phyloP scores from a whole-genome alignment of 2,329 filamentous ascomycete genomes.

The Colletotrichum gloeosporioides region DNA sequence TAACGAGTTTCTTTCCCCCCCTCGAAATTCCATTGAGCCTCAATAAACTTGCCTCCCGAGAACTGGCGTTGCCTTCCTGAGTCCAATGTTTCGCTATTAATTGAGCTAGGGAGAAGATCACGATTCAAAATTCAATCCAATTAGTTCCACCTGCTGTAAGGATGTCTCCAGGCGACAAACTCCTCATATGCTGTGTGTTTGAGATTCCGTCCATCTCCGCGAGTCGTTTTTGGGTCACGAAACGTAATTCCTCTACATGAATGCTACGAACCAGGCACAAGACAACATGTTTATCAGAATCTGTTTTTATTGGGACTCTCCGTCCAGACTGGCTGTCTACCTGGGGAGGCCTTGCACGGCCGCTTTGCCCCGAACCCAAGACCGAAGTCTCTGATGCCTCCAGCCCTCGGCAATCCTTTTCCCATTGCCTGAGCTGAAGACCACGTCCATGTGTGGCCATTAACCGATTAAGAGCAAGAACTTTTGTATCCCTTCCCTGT shows the following conservation, averaged over 20 bases:
- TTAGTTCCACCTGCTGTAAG: not conserved
- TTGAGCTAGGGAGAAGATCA: not conserved
- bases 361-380: constrained; percentile 35
- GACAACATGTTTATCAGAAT: constrained; percentile 23
- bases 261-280: not conserved
- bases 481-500: constrained; percentile 30
- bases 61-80: not conserved
- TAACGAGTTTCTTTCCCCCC: not conserved
- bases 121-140: not conserved
- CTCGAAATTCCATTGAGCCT: too few species aligned
- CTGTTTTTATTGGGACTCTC: constrained; percentile 46
- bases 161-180: not conserved
- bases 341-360: constrained; percentile 31
- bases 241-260: not conserved
- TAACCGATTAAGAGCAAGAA: constrained; percentile 31
- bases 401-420: constrained; percentile 24
- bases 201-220: not conserved
- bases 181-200: not conserved
- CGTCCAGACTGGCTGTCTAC: constrained; percentile 42
- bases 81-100: not conserved
- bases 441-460: constrained; percentile 23
- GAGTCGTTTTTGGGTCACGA: not conserved
- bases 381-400: constrained; percentile 35
- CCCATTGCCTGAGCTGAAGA: constrained; percentile 22
- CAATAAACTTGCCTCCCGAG: not conserved